Base-by-base conservation (phyloP, 495 filamentous ascomycete genomes). In the Penicillium canescens region DNA sequence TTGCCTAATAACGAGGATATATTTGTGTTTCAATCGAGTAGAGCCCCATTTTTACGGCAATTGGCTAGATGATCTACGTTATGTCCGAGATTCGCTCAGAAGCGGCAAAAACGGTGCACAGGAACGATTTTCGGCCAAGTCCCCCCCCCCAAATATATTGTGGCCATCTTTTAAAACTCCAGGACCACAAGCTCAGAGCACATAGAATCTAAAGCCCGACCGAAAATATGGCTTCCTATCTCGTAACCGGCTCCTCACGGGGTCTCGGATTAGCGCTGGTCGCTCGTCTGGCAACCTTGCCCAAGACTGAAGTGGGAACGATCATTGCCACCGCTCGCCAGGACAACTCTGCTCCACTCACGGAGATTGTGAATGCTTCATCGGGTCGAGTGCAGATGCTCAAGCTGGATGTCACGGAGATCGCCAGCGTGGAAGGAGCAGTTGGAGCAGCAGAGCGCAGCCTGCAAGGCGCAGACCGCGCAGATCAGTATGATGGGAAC, bases 251-350 rank as follows among this genome's bases (percentile, higher is more conserved):
- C 9, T 60, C 74, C 33, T 80, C 79, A 2, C 76, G 79, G 4
- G 83, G 83, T 10, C 78, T 84, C 41, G 83, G 83, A 13, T 68
- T 73, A 21, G 79, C 71, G 12, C 77, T 86, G 12, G 71, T 71
- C 2, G 61, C 71, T 10, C 57, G 60, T 14, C 58, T 69, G 6
- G 55, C 70, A 4, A 37, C 55, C n/a, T 41, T 65, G 18, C 60
- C 74, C 42, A 26, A 55, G 38, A 24, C 71, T 1, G 55, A 76
- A 52, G 68, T 73, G 34, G 44, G 56, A 20, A 63, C 48, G 9
- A 67, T 78, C 50, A 66, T 76, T 44, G 75, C 73, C 3, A 64
- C 71, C 35, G 58, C 67, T 1, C 70, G 77, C 34, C 49, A 57
- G 8, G 56, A 69, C 18, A 62, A 62, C 23, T 63, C 69, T 3